phyloP scores from a whole-genome alignment of 345 rosid genomes.

The Dipteronia sinensis region DNA sequence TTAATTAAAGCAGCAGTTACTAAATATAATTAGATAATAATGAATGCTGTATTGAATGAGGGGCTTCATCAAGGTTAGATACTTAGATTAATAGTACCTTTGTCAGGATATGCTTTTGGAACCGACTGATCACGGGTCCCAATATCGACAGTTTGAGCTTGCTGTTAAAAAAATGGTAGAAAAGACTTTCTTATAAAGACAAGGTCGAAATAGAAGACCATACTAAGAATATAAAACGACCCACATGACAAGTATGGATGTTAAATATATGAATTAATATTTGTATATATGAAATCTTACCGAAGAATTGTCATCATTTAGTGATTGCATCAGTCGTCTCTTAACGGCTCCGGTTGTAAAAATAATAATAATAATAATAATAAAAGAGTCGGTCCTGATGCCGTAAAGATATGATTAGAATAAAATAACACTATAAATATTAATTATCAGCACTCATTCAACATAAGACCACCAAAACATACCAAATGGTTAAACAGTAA shows the following conservation, averaged over 20 bases:
- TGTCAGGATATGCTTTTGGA: slow-evolving; percentile 54
- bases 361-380: background rate
- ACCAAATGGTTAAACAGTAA: background rate
- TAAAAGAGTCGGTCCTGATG: background rate
- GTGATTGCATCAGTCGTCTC: slow-evolving; percentile 87
- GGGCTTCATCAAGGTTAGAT: background rate
- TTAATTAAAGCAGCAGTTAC: slow-evolving; percentile 5
- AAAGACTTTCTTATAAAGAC: slow-evolving; percentile 3
- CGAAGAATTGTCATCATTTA: slow-evolving; percentile 67
- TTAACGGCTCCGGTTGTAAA: slow-evolving; percentile 79
- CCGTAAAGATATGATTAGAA: slow-evolving; percentile 1
- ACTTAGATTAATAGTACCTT: slow-evolving; percentile 42
- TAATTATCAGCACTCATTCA: background rate
- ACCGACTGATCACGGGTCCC: slow-evolving; percentile 63
- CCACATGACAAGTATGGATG: background rate
- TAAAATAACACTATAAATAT: background rate
- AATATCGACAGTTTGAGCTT: slow-evolving; percentile 63
- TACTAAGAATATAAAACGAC: background rate
- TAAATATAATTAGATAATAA: background rate
- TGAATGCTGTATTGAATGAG: background rate
- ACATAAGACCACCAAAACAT: background rate
- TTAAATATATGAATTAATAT: background rate
- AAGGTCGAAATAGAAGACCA: background rate
- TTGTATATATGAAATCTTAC: slow-evolving; percentile 45
- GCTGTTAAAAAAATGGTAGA: slow-evolving; percentile 37